phyloP scores from a whole-genome alignment of 2,329 filamentous ascomycete genomes.

The Nigrospora sphaerica region DNA sequence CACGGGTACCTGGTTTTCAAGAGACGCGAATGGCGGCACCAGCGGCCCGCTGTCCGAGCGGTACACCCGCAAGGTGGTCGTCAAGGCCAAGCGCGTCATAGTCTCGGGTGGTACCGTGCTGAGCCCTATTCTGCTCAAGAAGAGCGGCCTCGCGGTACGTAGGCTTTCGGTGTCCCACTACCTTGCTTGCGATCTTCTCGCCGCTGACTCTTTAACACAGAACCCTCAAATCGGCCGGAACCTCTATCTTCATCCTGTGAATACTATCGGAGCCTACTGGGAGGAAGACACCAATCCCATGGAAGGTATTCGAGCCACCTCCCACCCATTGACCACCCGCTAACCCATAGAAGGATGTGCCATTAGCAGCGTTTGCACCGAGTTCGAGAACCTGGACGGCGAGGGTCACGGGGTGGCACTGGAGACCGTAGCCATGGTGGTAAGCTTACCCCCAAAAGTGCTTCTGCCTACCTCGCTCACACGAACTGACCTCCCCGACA shows the following conservation, averaged over 20 bases:
- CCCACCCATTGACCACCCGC: no score
- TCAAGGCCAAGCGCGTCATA: conserved; percentile 72
- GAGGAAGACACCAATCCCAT: conserved; percentile 60
- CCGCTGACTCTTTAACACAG: conserved; percentile 17
- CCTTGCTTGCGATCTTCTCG: neutral
- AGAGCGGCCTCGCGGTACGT: conserved; percentile 63
- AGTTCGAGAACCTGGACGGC: conserved; percentile 73
- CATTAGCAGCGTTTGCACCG: conserved; percentile 66
- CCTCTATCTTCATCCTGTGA: conserved; percentile 71
- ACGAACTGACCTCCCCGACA: conserved; percentile 20
- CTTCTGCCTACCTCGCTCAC: neutral
- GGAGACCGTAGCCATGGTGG: conserved; percentile 64
- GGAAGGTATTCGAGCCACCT: conserved; percentile 34
- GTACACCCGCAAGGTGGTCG: conserved; percentile 51
- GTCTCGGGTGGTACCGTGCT: conserved; percentile 67
- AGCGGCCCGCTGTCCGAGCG: conserved; percentile 38
- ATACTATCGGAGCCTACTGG: conserved; percentile 50
- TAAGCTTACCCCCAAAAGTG: conserved; percentile 19
- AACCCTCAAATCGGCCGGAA: conserved; percentile 76
- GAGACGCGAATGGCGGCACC: conserved; percentile 53
- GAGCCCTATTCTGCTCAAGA: conserved; percentile 65
- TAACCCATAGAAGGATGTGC: conserved; percentile 49
- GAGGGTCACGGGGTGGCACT: conserved; percentile 74
- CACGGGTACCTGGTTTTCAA: conserved; percentile 35
- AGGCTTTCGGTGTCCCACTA: no score